Percentiles rank a stretch among this genome's conserved stretches.
These are phyloP conservation scores for Rhododendron griersonianum DNA, from an alignment of 148 eudicot species.

Conservation along the genomic window DNA sequence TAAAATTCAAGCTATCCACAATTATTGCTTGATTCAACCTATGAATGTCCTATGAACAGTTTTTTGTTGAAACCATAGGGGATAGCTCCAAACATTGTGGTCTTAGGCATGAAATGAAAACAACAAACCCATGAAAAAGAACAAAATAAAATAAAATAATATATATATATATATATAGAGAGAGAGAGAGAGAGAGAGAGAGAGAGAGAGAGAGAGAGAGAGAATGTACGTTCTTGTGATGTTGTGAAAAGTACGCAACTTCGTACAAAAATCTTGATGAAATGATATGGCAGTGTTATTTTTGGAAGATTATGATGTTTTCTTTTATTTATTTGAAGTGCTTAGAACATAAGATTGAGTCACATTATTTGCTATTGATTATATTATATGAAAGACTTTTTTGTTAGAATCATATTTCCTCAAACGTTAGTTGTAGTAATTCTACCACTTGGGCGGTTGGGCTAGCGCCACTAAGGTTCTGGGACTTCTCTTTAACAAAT, in stretches of 20 bases:
- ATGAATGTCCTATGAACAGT: background rate
- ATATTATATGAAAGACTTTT: background rate
- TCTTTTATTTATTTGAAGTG: background rate
- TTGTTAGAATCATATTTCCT: background rate
- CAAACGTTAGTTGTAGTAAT: background rate
- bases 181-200: background rate
- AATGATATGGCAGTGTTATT: background rate
- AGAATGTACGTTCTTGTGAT: background rate
- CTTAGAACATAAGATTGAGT: background rate
- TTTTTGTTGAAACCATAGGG: background rate
- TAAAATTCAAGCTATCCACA: background rate
- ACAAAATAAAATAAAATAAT: too few species aligned
- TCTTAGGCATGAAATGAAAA: background rate
- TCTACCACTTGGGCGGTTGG: background rate
- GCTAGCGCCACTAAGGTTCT: background rate
- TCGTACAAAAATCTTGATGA: background rate
- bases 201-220: background rate
- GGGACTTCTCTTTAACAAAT: background rate
- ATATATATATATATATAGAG: too few species aligned
- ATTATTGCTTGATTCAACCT: background rate
- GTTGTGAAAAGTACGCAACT: background rate
- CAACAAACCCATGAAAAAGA: background rate
- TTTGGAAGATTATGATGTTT: too few species aligned
- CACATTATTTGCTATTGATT: background rate
- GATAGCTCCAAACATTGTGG: background rate